Evolutionary conservation across 345 rosid genomes (phyloP).

Genomic region (Populus alba): DNA sequence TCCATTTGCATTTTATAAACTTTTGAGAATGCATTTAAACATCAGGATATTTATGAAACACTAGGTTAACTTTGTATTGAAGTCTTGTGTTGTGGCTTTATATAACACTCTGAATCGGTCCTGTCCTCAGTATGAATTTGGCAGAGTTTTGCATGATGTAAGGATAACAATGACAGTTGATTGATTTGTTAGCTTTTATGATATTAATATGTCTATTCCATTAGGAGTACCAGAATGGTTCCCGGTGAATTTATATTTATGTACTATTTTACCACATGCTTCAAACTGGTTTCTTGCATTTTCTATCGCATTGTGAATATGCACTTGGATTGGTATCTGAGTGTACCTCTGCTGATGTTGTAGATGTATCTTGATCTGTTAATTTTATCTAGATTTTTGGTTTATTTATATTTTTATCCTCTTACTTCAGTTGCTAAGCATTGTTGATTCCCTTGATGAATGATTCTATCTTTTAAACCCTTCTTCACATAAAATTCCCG

Average conservation of each 20-base stretch:
- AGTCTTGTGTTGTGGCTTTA: neutral
- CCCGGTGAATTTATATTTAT: neutral
- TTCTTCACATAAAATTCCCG: conserved; percentile 18
- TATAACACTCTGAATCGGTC: neutral
- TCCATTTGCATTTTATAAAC: neutral
- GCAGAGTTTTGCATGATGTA: neutral
- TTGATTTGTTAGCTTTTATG: neutral
- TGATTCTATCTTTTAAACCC: neutral
- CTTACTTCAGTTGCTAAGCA: neutral
- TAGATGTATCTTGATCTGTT: neutral
- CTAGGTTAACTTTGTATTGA: neutral
- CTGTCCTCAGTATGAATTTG: neutral
- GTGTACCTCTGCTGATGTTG: neutral
- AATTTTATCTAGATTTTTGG: neutral
- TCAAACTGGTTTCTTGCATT: neutral
- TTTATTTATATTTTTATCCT: neutral
- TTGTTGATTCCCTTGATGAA: neutral
- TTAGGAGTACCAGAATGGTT: neutral
- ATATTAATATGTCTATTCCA: neutral
- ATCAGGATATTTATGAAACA: neutral
- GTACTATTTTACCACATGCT: neutral
- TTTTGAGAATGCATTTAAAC: neutral
- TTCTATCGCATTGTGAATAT: neutral
- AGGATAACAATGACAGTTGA: neutral
- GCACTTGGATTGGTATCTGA: neutral